Evolutionary conservation across 2,329 filamentous ascomycete species (phyloP), one percentile per base, ranked within the genome.

Genomic region (Aureobasidium vineae): DNA sequence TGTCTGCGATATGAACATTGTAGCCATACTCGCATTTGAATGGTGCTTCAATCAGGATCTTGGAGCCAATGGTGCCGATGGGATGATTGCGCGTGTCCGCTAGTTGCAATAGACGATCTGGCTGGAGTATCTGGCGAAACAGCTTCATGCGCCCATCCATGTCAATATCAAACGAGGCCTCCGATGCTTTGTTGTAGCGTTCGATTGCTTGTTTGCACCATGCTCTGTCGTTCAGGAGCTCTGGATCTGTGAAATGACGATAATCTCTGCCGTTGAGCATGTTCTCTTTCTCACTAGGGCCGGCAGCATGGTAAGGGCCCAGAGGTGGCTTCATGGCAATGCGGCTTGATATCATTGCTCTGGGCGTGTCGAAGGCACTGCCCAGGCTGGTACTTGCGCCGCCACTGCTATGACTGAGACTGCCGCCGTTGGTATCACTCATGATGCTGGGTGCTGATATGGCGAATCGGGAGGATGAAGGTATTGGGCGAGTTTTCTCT

Each of bases 21-120:
- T 97, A 98, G 0, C 95, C 95, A 73, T 97, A 97, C 73, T 97
- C 92, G 75, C 94, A 97, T 54, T 84, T 88, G 76, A 99, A 98
- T 0, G 94, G 94, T 2, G 90, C 87, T 73, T 97, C 92, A 31
- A 99, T 90, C 49, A 88, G 83, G 5, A 91, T 89, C 65, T 89
- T 86, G 19, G 88, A 85, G n/a, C 91, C 91, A 5, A 95, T 85
- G 28, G 82, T 85, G 66, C 85, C 90, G 65, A 80, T 2, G 84
- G 84, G 71, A 83, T 78, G 6, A 59, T 41, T 66, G 81, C 81
- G 50, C 40, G 41, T 41, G 1, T 85, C 84, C 21, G n/a, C 52
- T 41, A 23, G 19, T 23, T 23, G 53, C 16, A 40, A 26, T 54
- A 69, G 43, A 67, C 84, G 81, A 60, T 86, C 77, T 47, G 89